Evolutionary conservation across 139 green algal species (phyloP), one percentile per base, ranked within the genome.

Genomic region (Volvox reticuliferus): DNA sequence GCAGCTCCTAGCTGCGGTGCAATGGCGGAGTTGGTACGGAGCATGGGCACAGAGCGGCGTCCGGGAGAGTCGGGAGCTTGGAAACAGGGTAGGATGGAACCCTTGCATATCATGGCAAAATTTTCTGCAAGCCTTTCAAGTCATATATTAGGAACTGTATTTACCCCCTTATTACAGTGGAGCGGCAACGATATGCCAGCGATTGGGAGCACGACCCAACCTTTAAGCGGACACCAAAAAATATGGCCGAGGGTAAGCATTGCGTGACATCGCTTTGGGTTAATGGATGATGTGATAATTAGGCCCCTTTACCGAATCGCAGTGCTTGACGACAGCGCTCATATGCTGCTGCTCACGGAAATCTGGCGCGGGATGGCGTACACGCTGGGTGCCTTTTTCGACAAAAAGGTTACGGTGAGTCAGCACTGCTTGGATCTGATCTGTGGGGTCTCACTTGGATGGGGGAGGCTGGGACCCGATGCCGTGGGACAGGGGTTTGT

Each of bases 341-440:
- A 98, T 76, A 99, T 98, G 33, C 93, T 99, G n/a, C 99, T 99
- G 44, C 82, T 99, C n/a, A 99, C 98, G 17, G 98, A 99, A 83
- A 93, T 99, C 36, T 92, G 96, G 55, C 95, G 98, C 17, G 98
- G 98, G 63, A 97, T 99, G 95, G 93, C 90, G 0, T 94, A 99
- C 69, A 98, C 97, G 16, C 91, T 99, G 68, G 99, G 98, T 89
- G 97, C 97, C 68, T 99, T 99, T 94, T 99, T 99, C 55, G 98
- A 99, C 79, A 96, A 94, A 19, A 99, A 99, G 89, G 97, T 99
- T 89, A 99, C 98, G 88, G 96, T 98, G 68, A 93, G 95, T 61
- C 71, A 55, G 44, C 44, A 55, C 44, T 55, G 44, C 44, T 55
- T 5, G 44, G 44, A 55, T 9, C 44, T 55, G 44, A 5, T 55